Base-by-base conservation (phyloP, 495 filamentous ascomycete species). In the Penicillium crystallinum region DNA sequence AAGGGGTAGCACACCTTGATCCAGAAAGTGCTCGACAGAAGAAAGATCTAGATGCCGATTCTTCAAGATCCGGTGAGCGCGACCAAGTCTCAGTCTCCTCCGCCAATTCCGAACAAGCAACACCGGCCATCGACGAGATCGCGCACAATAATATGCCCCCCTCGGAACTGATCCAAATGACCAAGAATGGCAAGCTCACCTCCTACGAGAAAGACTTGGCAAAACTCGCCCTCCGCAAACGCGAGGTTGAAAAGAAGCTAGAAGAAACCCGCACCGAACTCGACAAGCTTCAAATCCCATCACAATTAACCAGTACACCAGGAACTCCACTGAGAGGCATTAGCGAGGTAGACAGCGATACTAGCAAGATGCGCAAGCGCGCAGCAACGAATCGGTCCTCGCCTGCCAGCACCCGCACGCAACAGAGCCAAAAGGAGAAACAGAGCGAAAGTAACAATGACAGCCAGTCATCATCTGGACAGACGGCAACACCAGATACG, bases 191-290 rank as follows among this genome's bases (percentile, higher is more conserved):
- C 56, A 74, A 69, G 30, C 56, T 67, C n/a, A 67, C 72, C 0
- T 75, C 76, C 35, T 75, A 89, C 53, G 84, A 91, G 29, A 87
- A 84, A 53, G 88, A 93, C 9, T 76, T 96, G 2, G 69, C 73
- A 34, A 93, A 91, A 55, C 79, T 96, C 1, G 78, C 88, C 11
- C 75, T 84, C 6, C 82, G 84, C 51, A 86, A 86, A 53, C 77
- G 76, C 34, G 84, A 86, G 49, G 73, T 89, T 2, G 81, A 90
- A 18, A 80, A 84, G 34, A 89, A 90, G 58, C 70, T 95, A 0
- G 68, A 79, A 11, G 65, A 71, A 39, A 62, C 76, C 38, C 70
- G 73, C 36, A 22, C 64, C 45, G 58, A 78, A 63, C 63, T 72
- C 60, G 59, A 73, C 62, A 52, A 74, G 53, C 56, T 72, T 4